Evolutionary conservation across 2,329 filamentous ascomycete species (phyloP), one percentile per base, ranked within the genome.

Genomic region (Coniochaeta ligniaria): DNA sequence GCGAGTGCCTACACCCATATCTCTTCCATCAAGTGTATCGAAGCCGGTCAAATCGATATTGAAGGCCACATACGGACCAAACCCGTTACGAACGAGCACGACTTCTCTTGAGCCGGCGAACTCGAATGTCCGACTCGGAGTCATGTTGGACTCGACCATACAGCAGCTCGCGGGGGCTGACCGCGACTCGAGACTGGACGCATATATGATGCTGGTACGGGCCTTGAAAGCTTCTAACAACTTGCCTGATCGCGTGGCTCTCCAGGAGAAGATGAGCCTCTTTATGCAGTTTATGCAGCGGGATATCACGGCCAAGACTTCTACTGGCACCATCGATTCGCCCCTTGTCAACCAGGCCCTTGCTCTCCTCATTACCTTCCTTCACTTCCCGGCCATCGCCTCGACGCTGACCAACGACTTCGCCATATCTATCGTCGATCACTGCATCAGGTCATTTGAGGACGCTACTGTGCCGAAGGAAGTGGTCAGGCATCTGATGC

Each of bases 71-170:
- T 74, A 80, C 60, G 80, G 73, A 70, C 76, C 73, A 8, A 81
- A 80, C 59, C 75, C 76, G 1, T 73, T 80, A 63, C 74, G 76
- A 67, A 72, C 63, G 68, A 76, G 72, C 74, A 73, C 74, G 71
- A 63, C 74, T 74, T 80, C 77, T 65, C 80, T 76, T 69, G 64
- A 75, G 63, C 60, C 70, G 66, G 61, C 62, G 1, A 64, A 63
- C 14, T 68, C 63, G 4, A 63, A 75, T 72, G 78, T 82, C 52
- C 87, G 83, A 43, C 86, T 96, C 61, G 82, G 83, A 64, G 86
- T 86, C 67, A 95, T 97, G 88, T 76, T 98, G 65, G 90, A 96
- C 67, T 96, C 91, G 0, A 86, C 92, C 6, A 83, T 92, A 38
- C 88, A 91, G 73, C 90, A 95, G 74, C 82, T 99, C 56, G 90